These are phyloP conservation scores for Climacium dendroides DNA, from an alignment of 225 moss, liverwort and hornwort species.

Conservation along the genomic window DNA sequence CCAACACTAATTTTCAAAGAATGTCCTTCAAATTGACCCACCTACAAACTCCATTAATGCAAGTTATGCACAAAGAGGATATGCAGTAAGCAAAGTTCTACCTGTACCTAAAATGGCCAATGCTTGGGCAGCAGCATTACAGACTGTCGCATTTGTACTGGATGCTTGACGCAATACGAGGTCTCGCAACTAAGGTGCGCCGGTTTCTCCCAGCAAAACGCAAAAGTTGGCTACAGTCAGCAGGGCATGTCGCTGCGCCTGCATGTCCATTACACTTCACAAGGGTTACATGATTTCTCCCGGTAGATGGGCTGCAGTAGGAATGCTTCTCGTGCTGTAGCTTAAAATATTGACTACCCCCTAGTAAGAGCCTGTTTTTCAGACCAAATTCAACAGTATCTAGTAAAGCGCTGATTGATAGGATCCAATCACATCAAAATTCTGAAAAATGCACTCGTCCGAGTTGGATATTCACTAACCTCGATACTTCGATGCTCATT, in stretches of 20 bases:
- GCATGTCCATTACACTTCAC: conserved; percentile 8
- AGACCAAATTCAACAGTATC: background rate
- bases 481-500: conserved; percentile 53
- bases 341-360: background rate
- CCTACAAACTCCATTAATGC: no score
- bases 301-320: background rate
- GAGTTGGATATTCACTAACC: conserved; percentile 20
- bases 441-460: background rate
- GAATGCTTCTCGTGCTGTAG: background rate
- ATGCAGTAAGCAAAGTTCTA: no score
- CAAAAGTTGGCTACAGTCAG: conserved; percentile 84
- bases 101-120: no score
- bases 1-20: no score
- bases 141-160: no score
- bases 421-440: background rate
- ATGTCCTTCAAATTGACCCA: no score
- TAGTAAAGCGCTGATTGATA: background rate
- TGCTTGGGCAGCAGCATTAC: no score
- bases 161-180: no score
- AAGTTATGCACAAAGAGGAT: no score
- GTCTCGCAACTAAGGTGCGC: no score
- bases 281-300: background rate
- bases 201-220: conserved; percentile 89
- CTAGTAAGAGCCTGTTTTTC: no score
- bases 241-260: conserved; percentile 86